Base-by-base conservation (phyloP, 2,329 filamentous ascomycete genomes). In the Colletotrichum zoysiae region DNA sequence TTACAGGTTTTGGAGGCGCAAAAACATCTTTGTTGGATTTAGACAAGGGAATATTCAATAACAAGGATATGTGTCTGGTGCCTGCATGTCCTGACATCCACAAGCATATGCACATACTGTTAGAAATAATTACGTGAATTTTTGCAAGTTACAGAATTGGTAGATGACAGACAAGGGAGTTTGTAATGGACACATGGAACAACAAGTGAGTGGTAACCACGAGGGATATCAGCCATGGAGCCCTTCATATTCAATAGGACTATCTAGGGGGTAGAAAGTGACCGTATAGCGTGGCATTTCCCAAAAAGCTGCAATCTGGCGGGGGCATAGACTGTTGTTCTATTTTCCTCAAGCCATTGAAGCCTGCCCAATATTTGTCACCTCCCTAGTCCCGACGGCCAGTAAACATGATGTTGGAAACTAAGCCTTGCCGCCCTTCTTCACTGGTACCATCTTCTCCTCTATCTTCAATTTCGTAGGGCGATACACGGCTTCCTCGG, bases 401-500 rank as follows among this genome's bases (percentile, higher is more conserved):
- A 16, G 33, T 40, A 26, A n/a, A 26, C 4, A 18, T 23, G 8
- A 40, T 2, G 18, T 3, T 14, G 11, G 14, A 59, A 46, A 44
- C 65, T 42, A 72, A 33, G 65, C 53, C 26, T 65, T 72, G 30
- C 67, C 67, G 20, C 55, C 35, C 46, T 69, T 74, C 65, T 74
- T 74, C 14, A 26, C 46, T 2, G 71, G 61, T 16, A 71, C 46
- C 46, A 70, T 61, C 58, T 70, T 74, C 60, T 74, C 73, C 20
- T 74, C 68, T 12, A 65, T 56, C 20, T 61, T 55, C 26, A 74
- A 53, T 26, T 68, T 50, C 1, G 82, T 81, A 14, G 76, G 53
- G 30, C 76, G 71, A 72, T 82, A 84, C 5, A 75, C 57, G 18
- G 71, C 60, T 44, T 71, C 67, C 7, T 59, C 55, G 14, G 73